Conservation (phyloP, 495 filamentous ascomycete genomes). For the Eremomyces bilateralis region DNA sequence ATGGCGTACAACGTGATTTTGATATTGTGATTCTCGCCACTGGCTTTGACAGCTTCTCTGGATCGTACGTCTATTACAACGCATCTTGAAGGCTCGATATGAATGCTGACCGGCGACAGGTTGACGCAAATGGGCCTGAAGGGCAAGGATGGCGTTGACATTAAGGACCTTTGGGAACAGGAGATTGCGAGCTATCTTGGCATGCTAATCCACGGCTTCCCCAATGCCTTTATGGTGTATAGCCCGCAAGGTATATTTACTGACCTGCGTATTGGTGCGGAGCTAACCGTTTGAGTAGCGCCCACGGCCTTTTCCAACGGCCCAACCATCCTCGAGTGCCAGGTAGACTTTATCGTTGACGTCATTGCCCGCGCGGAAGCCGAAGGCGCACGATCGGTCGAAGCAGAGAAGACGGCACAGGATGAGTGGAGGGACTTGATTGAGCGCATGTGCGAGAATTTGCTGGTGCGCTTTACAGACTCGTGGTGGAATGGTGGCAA, state of each 20-base stretch:
- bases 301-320: slow-evolving; percentile 15
- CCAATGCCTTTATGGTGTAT: slow-evolving; percentile 10
- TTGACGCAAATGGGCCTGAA: slow-evolving; percentile 8
- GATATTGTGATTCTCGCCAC: slow-evolving; percentile 9
- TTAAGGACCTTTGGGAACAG: slow-evolving; percentile 8
- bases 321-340: slow-evolving; percentile 8
- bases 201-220: slow-evolving; percentile 8
- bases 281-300: no score
- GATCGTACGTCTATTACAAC: slow-evolving; percentile 1
- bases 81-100: background rate
- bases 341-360: slow-evolving; percentile 10
- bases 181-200: slow-evolving; percentile 9
- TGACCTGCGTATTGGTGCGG: no score
- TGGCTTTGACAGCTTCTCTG: slow-evolving; percentile 10
- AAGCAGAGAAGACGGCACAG: slow-evolving; percentile 9
- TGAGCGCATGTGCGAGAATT: slow-evolving; percentile 5
- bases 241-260: slow-evolving; percentile 4
- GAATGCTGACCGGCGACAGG: background rate
- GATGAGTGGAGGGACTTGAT: slow-evolving; percentile 9
- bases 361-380: slow-evolving; percentile 5
- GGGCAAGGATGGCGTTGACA: slow-evolving; percentile 7
- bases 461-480: slow-evolving; percentile 10
- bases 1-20: slow-evolving; percentile 5
- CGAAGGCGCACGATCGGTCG: slow-evolving; percentile 5
- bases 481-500: slow-evolving; percentile 12